Base-by-base conservation (phyloP, 1,284 basidiomycete genomes). In the Thelephora terrestris region DNA sequence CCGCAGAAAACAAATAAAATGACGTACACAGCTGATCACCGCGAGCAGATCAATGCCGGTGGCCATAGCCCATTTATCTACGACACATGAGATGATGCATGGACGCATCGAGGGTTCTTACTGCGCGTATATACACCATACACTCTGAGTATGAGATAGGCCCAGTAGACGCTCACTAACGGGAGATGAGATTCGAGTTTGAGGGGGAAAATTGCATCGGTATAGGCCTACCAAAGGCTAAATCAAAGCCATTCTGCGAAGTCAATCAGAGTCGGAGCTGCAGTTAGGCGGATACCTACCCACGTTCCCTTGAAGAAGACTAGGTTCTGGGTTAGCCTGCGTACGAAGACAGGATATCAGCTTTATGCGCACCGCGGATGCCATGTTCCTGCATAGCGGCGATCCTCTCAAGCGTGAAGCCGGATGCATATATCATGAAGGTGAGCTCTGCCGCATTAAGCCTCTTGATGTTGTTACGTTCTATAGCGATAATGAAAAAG, bases 371-470 rank as follows among this genome's bases (percentile, higher is more conserved):
- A 78, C 87, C 84, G 75, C 78, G 81, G 47, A 95, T 78, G 1
- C 93, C 92, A 60, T 93, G 92, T 62, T 96, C 93, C 61, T 95
- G 88, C 79, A 95, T 89, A 3, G 91, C 85, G 7, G 93, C 93
- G 12, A 93, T 70, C 62, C 94, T 95, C 63, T 97, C 93, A 4
- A 97, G 70, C 0, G 87, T 81, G 63, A 96, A 96, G 0, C 92
- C 90, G 34, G 91, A 68, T 0, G 85, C 83, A 63, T 91, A 94
- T 4, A 85, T 59, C 78, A 94, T 91, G 63, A 95, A 95, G 1
- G 76, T 49, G 1, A 73, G 58, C 61, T 95, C 91, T 5, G 76
- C 63, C 2, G 59, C 50, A 58, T 89, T 92, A 52, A 94, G 64
- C 24, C 53, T 63, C 45, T 83, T 68, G 9, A 69, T 63, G 47